A percentile compares a stretch with the other conserved stretches of the same genome.
These are phyloP conservation scores for Globisporangium cylindrosporum DNA, from an alignment of 352 stramenopile genomes.

Conservation along the genomic window DNA sequence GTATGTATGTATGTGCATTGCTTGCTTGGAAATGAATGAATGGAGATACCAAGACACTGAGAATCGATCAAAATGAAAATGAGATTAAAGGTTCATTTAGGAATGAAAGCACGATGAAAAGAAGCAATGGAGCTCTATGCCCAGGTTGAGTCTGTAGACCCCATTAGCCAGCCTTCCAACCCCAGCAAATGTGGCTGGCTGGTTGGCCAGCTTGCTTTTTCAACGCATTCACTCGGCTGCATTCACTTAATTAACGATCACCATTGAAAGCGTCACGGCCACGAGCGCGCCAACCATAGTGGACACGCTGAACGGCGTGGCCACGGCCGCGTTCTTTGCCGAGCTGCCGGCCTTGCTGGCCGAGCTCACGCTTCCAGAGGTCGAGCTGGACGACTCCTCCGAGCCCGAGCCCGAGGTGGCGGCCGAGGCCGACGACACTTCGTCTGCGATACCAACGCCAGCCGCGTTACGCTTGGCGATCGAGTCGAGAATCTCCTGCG, in stretches of 20 bases:
- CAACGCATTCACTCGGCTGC: background rate
- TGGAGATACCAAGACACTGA: background rate
- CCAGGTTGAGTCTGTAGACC: background rate
- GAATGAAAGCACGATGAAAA: constrained; percentile 1
- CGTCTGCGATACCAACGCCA: constrained; percentile 58
- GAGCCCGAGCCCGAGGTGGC: constrained; percentile 25
- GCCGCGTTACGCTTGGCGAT: constrained; percentile 52
- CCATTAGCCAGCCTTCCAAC: background rate
- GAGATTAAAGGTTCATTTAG: constrained; percentile 5
- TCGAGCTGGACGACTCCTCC: constrained; percentile 13
- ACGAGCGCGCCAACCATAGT: constrained; percentile 5
- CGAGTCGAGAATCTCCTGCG: constrained; percentile 59
- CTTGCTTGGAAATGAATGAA: background rate
- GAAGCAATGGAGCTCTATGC: background rate
- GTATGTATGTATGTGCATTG: too few species aligned
- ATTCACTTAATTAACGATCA: constrained; percentile 8
- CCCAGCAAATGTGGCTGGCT: background rate
- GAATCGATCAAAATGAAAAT: background rate
- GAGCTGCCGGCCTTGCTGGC: constrained; percentile 15
- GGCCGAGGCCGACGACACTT: constrained; percentile 29
- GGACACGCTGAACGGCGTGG: background rate
- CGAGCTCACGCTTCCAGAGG: background rate
- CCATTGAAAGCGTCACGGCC: constrained; percentile 7
- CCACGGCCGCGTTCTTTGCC: constrained; percentile 14
- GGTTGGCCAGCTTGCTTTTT: background rate